Evolutionary conservation across 1,284 basidiomycete genomes (phyloP), one percentile per base, ranked within the genome.

Genomic region (Sparassis latifolia): DNA sequence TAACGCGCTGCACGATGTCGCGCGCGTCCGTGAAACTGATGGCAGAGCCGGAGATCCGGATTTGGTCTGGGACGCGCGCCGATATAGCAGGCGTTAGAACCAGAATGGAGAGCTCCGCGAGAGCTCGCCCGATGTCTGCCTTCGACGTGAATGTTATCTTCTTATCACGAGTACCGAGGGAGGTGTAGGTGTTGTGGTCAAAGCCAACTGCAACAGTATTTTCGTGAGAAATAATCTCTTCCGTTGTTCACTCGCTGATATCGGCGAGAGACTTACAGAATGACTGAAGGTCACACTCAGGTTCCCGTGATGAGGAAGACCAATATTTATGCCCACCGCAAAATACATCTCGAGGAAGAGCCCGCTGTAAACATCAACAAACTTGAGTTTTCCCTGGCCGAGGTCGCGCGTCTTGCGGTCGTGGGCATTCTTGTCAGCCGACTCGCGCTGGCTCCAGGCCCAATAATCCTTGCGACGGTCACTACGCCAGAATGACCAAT

Each of bases 381-480:
- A 52, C 45, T 62, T 63, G 50, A 58, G 33, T 30, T 53, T 60
- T 37, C 48, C 58, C 28, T 50, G 55, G 28, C 51, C 56, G 10
- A 52, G 6, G 47, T 52, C 51, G 10, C 58, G 57, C 6, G 53
- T 54, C 12, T 53, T 46, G 1, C 39, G 30, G 3, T 53, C 54
- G 38, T 61, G 55, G 41, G 54, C 50, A 10, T 51, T 51, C 54
- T 65, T 66, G 35, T 40, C 45, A 2, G 44, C 31, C 62, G 61
- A 66, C 33, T 59, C 59, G 7, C 42, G 40, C 32, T 59, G 55
- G 29, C 62, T 58, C 31, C 52, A 61, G 2, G 56, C 62, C 2
- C 54, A 53, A 47, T 64, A 66, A 48, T 60, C 56, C 42, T 61
- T 65, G 7, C 57, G 57, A 44, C 62, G 60, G 46, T 66, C 63